Evolutionary conservation across 116 monocot genomes (phyloP), one percentile per base, ranked within the genome.

Genomic region (Posidonia oceanica): DNA sequence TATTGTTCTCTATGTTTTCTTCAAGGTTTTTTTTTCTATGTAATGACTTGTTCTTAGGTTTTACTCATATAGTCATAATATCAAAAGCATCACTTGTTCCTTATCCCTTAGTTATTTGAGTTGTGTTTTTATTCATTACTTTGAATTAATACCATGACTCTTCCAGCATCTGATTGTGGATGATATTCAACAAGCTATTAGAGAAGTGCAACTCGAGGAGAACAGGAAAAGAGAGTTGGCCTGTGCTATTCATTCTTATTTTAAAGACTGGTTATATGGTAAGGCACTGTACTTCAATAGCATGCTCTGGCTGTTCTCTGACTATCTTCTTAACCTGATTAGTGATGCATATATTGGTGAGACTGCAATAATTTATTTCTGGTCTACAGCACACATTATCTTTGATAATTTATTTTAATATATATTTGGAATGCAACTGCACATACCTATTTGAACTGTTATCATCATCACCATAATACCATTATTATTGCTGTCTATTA

Each of bases 221-320:
- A 80, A 74, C 68, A 77, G 64, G 73, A 94, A 82, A 78, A 75
- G 66, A 61, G 94, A 94, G 63, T 69, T 94, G 59, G 76, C 84
- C 22, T 80, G 59, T 74, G 81, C 76, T 7, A 85, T 94, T 73
- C 93, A 94, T 72, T 66, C 76, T 48, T 87, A 89, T 81, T 94
- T 94, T 66, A 94, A 79, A 70, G 93, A 94, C 62, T 94, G 93
- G 93, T 77, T 94, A 59, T 89, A 89, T 71, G 89, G 93, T 94
- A 93, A 74, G 42, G 8, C 48, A 22, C 22, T 41, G 67, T 64
- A 3, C 17, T 58, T 58, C 1, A 29, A 15, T 38, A 29, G 29
- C 29, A 0, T 29, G 29, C 1, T 29, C 29, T 59, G 57, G 17
- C 39, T 38, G 3, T 11, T 36, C 18, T 58, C 3, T n/a, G n/a